Percentiles rank a stretch among this genome's conserved stretches.
phyloP scores from a whole-genome alignment of 495 filamentous ascomycete genomes.

The Penicillium lividum region DNA sequence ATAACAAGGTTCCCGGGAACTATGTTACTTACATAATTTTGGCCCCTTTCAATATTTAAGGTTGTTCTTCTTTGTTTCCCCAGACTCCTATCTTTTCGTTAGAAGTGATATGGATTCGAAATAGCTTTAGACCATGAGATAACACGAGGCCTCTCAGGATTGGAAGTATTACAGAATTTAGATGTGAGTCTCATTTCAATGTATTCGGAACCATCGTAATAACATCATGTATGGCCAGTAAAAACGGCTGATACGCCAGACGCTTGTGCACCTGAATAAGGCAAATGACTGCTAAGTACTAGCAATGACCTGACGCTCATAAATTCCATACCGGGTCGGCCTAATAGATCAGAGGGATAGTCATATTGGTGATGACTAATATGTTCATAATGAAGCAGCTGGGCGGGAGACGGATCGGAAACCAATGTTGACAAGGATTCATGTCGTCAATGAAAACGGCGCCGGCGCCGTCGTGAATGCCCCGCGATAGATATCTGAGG shows the following conservation, averaged over 20 bases:
- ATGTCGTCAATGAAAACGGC: slow-evolving; percentile 19
- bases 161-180: neutral
- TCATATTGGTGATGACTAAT: neutral
- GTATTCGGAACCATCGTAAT: slow-evolving; percentile 10
- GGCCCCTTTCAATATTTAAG: too few species aligned
- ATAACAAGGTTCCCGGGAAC: too few species aligned
- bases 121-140: too few species aligned
- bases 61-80: too few species aligned
- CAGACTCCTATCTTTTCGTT: too few species aligned
- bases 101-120: too few species aligned
- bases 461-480: slow-evolving; percentile 20
- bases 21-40: too few species aligned
- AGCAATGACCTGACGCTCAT: neutral
- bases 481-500: neutral
- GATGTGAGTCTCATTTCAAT: neutral
- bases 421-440: slow-evolving; percentile 6
- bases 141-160: neutral
- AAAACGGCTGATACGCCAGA: neutral
- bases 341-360: neutral
- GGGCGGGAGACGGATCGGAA: neutral
- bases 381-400: neutral
- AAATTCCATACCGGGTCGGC: neutral
- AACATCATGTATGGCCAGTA: slow-evolving; percentile 10
- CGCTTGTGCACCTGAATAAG: neutral
- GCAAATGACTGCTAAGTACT: neutral